Base-by-base conservation (phyloP, 1,284 basidiomycete species). In the Tylopilus orsonianus region DNA sequence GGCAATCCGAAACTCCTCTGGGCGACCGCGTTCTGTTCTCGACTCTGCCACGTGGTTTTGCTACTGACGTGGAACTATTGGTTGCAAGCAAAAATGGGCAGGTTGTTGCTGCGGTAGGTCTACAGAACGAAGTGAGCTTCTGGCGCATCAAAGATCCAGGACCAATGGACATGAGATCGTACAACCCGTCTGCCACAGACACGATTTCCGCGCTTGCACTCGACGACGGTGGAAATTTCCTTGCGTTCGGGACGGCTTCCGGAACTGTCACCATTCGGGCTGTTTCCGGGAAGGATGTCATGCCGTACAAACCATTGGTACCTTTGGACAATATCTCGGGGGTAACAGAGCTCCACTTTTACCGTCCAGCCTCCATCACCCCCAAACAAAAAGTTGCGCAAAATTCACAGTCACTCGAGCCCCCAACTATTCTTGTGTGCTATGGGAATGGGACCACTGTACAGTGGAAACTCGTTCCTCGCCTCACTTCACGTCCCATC, bases 11-110 rank as follows among this genome's bases (percentile, higher is more conserved):
- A 44, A 70, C 60, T 53, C 59, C 68, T n/a, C 63, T 83, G 6
- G 73, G 79, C 45, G 71, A 68, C 19, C 64, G 69, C 16, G 64
- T 86, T 5, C 69, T 75, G 12, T 90, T 93, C 56, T 74, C 76
- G 8, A 85, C 90, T 12, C 73, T 93, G 12, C 85, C 90, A 9
- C 81, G 90, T 30, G 80, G 81, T 5, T 91, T 91, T 57, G 67
- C 78, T 1, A 86, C 85, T 12, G 93, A 97, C 57, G 80, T 96
- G 12, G 91, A 93, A 49, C 71, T 92, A 29, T 72, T 95, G n/a
- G 83, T 84, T 1, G 68, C 80, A 1, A 90, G 84, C 60, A 74
- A 73, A 26, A 80, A 87, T 55, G 84, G 87, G 5, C 71, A 70
- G 34, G 65, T 85, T 3, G 71, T 88, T 24, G 77, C 83, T 6